Base-by-base conservation (phyloP, 331 rosid genomes). In the Quercus tomentella region DNA sequence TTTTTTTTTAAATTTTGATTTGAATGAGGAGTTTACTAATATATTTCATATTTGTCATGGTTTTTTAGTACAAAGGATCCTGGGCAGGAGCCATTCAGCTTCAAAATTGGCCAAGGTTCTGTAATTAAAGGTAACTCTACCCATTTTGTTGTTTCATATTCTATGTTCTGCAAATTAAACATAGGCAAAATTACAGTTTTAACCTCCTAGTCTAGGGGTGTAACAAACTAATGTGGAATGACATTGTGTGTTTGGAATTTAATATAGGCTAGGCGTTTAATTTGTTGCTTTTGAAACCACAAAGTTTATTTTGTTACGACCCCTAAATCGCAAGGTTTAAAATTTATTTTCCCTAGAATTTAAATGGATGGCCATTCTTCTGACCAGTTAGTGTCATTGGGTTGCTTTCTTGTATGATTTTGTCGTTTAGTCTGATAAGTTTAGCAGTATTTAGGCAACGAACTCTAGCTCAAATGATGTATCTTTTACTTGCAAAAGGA, bases 61-160 rank as follows among this genome's bases (percentile, higher is more conserved):
- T 37, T 37, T 37, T 37, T 80, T 82, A 94, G 98, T 90, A 95
- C 98, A 15, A 95, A 91, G 89, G 98, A 95, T 75, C 92, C 97
- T 49, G 98, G 97, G 56, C 94, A 95, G 86, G 35, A 70, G 28
- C 97, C 98, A 49, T 94, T 91, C 79, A 33, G 84, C 18, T 94
- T 94, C 86, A 86, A 89, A 72, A 89, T 95, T 20, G 98, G 97
- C 23, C 92, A 81, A 77, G 97, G 98, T 22, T 72, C 88, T 84
- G 98, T 95, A 56, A 95, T 95, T 75, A 95, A 95, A 90, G 97
- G 95, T 90, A 57, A 55, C 49, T 70, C 56, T 7, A 69, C 33
- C 69, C 6, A 11, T 28, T 1, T 22, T 11, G 21, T 12, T 78
- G 25, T 37, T 37, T 37, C 45, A 37, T 37, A 8, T 37, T 37